These are phyloP conservation scores for Termitomyces sp. DNA, from an alignment of 768 basidiomycete genomes.

Conservation along the genomic window DNA sequence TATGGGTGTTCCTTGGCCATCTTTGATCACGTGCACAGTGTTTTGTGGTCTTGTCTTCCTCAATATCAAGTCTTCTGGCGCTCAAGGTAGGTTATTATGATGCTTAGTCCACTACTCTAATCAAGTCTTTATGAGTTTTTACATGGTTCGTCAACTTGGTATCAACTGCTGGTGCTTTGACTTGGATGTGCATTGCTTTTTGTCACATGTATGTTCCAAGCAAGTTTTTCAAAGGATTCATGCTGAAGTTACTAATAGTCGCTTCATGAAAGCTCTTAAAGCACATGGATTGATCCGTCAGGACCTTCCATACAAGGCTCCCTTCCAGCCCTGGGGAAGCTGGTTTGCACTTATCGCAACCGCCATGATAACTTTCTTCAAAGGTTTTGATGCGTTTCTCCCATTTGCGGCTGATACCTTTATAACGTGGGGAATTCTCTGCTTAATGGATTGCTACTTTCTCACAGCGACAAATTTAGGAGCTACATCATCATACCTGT, in stretches of 20 bases:
- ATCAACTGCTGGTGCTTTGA: constrained; percentile 42
- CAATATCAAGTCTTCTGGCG: constrained; percentile 45
- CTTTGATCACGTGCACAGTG: constrained; percentile 46
- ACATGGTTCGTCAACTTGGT: constrained; percentile 46
- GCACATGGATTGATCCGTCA: constrained; percentile 38
- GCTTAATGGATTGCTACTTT: not conserved
- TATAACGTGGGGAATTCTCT: constrained; percentile 41
- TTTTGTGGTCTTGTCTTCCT: constrained; percentile 58
- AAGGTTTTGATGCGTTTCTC: constrained; percentile 48
- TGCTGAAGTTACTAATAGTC: constrained; percentile 17
- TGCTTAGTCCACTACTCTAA: not conserved
- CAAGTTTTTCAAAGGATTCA: not conserved
- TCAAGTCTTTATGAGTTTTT: constrained; percentile 29
- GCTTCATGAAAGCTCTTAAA: constrained; percentile 40
- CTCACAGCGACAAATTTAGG: constrained; percentile 24
- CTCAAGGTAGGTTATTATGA: constrained; percentile 35
- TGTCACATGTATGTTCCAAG: constrained; percentile 49
- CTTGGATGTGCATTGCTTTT: constrained; percentile 49
- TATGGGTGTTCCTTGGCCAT: constrained; percentile 45
- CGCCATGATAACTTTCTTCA: constrained; percentile 51
- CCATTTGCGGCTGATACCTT: constrained; percentile 53
- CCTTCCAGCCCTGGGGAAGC: constrained; percentile 59
- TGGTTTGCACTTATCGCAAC: constrained; percentile 55
- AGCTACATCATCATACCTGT: constrained; percentile 40
- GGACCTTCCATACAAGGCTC: constrained; percentile 45